Base-by-base conservation (phyloP, 1,139 yeast species). In the Zygoascus meyerae region DNA sequence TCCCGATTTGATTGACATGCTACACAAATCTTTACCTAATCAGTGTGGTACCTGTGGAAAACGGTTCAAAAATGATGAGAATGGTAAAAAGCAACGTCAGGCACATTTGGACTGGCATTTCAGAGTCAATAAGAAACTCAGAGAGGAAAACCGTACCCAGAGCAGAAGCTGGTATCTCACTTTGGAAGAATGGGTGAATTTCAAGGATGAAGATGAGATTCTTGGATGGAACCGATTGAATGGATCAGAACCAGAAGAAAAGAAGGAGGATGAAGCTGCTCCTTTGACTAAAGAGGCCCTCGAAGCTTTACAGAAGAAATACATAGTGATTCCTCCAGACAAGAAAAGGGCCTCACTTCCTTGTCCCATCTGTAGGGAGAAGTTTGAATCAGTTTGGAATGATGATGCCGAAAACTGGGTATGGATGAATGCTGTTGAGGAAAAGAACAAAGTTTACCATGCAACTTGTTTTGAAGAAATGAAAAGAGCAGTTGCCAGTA, bases 321-420 rank as follows among this genome's bases (percentile, higher is more conserved):
- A 61, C 50, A 67, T 68, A 18, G 57, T 64, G 12, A 89, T 87
- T n/a, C 95, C 96, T 0, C 72, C 79, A 8, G 78, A 78, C 45
- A 80, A 80, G 32, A 74, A 74, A 16, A 79, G 81, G 56, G 83
- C 84, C 77, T 79, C 77, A 47, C 76, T 80, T 50, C 75, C 79
- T 45, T 94, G 99, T 68, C 83, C 87, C 8, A 81, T 92, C 35
- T 94, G 99, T 69, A 82, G 85, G 56, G 98, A 94, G 58, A 77
- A 73, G 43, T 77, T 89, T 47, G 75, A 77, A 53, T 90, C 95
- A 5, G 79, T 81, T 7, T 92, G 87, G 73, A 86, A 86, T 61
- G 97, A 89, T 60, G 90, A 85, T 46, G 71, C 80, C 4, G 97
- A 96, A 39, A 97, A 90, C 62, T 94, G 98, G 98, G 81, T 90